These are phyloP conservation scores for Citrus medica DNA, from an alignment of 345 rosid genomes.

Conservation along the genomic window DNA sequence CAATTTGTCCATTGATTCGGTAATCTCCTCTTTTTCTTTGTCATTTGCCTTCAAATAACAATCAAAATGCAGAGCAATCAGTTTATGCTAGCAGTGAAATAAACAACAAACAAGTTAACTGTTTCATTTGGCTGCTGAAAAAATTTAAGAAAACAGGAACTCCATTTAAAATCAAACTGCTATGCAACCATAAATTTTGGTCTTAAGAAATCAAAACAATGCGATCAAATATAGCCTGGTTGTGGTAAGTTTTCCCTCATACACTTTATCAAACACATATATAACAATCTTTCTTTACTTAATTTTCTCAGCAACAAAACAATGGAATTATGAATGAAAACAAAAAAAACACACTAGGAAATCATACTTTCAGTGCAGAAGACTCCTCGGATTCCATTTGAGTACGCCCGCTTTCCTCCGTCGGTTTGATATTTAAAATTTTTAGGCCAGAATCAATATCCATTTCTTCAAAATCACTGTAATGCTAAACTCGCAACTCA, in stretches of 20 bases:
- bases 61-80: not conserved
- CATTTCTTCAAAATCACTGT: conserved; percentile 22
- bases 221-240: not conserved
- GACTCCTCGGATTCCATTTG: conserved; percentile 35
- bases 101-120: not conserved
- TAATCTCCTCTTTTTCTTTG: conserved; percentile 47
- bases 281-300: not conserved
- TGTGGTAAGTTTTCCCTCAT: not conserved
- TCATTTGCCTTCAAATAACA: conserved; percentile 23
- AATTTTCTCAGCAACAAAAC: not conserved
- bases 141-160: conserved; percentile 1
- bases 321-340: not conserved
- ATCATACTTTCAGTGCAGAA: conserved; percentile 2
- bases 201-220: not conserved
- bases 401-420: conserved; percentile 29
- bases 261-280: not conserved
- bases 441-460: conserved; percentile 42
- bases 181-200: not conserved
- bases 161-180: not conserved
- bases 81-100: not conserved
- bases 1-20: conserved; percentile 56
- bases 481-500: not conserved
- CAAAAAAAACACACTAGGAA: not conserved
- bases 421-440: conserved; percentile 25
- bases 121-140: not conserved